These are phyloP conservation scores for Neurospora sp. DNA, from an alignment of 495 filamentous ascomycete genomes.

Conservation along the genomic window DNA sequence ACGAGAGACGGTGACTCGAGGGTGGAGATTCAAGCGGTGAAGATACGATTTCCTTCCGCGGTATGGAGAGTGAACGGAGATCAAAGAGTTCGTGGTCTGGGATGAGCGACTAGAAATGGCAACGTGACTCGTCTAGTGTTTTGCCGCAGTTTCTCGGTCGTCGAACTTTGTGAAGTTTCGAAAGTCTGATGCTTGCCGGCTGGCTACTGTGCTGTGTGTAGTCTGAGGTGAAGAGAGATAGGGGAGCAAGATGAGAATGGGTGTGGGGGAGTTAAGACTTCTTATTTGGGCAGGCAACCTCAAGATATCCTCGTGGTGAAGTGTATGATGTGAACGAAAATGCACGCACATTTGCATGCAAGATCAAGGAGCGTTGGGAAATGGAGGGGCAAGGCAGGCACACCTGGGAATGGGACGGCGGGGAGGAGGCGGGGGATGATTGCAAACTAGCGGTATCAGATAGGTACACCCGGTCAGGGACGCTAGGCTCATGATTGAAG, in stretches of 20 bases:
- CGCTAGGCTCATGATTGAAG: neutral
- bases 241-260: neutral
- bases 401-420: neutral
- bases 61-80: neutral
- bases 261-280: neutral
- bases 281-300: neutral
- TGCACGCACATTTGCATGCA: neutral
- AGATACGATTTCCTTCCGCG: neutral
- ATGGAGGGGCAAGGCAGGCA: constrained; percentile 2
- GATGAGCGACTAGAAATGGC: neutral
- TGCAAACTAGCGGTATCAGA: neutral
- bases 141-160: neutral
- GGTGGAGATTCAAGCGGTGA: neutral
- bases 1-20: neutral
- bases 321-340: neutral
- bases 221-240: neutral
- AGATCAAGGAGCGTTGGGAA: neutral
- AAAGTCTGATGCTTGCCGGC: neutral
- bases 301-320: neutral
- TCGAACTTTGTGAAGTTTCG: neutral
- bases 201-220: neutral
- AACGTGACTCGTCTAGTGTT: neutral
- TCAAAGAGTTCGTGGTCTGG: neutral
- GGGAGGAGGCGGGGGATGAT: neutral
- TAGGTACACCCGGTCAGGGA: neutral